Base-by-base conservation (phyloP, 1,284 basidiomycete genomes). In the Stygiomarasmius scandens region DNA sequence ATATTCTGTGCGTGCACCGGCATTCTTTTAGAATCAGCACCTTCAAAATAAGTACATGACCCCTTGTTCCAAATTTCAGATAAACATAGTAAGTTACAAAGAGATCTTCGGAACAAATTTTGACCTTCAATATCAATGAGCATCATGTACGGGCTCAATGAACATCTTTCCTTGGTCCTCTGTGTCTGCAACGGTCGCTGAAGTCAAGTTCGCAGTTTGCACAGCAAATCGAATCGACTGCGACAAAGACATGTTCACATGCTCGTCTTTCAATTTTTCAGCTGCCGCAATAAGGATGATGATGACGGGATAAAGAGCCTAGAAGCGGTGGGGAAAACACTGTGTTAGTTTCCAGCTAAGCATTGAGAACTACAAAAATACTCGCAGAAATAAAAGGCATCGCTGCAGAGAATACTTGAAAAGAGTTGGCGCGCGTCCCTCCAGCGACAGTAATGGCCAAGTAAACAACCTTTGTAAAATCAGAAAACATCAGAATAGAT, bases 281-380 rank as follows among this genome's bases (percentile, higher is more conserved):
- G 38, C 20, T 23, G 49, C 24, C 34, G 38, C 49, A 34, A 51
- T 23, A 51, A 51, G 49, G 19, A 51, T 51, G 49, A 51, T 51
- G 38, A 51, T 20, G 8, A 51, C n/a, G 23, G 49, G 49, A 38
- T 51, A 51, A 3, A 51, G 32, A 10, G 32, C 49, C 49, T 51
- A 29, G 27, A 20, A 38, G 24, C 22, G 4, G 14, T 10, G 14
- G 14, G 22, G 27, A 9, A 32, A 8, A 2, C 1, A 19, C 19
- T 16, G 20, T 10, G 8, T 36, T 41, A 51, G 20, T 51, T 10
- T 41, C 16, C 14, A 9, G 16, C 38, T 19, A 16, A 41, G 38
- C 6, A 41, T 19, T 4, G 16, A 41, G 38, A 4, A 19, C n/a
- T 41, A 41, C n/a, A 41, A 16, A 20, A 38, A 22, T 11, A 41